These are phyloP conservation scores for Zelopaecilomyces penicillatus DNA, from an alignment of 2,329 filamentous ascomycete species.

Conservation along the genomic window DNA sequence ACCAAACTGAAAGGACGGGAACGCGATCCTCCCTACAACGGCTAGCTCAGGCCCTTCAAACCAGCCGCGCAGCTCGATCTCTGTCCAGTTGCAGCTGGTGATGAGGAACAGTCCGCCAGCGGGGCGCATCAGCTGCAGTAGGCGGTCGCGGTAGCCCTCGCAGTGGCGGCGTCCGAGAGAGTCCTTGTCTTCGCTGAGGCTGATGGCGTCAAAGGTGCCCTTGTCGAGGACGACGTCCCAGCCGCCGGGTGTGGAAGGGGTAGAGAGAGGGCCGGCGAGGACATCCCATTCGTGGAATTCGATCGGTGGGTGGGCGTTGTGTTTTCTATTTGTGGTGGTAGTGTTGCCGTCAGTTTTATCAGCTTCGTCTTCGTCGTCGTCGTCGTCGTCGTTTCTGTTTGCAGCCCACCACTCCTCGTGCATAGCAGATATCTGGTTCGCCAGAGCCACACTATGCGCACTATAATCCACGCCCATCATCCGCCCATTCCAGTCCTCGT, in stretches of 20 bases:
- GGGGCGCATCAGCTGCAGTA: constrained; percentile 58
- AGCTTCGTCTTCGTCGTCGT: constrained; percentile 7
- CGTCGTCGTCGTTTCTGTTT: not conserved
- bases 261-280: constrained; percentile 33
- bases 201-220: constrained; percentile 94
- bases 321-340: not conserved
- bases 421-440: constrained; percentile 49
- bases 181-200: constrained; percentile 53
- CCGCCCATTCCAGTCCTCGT: constrained; percentile 52
- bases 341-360: not conserved
- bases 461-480: constrained; percentile 91
- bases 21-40: constrained; percentile 62
- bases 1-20: constrained; percentile 82
- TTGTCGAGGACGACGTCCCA: constrained; percentile 97
- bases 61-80: constrained; percentile 74
- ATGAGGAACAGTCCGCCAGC: constrained; percentile 66
- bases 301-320: constrained; percentile 20
- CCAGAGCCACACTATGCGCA: constrained; percentile 63
- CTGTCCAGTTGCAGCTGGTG: constrained; percentile 98
- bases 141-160: constrained; percentile 65
- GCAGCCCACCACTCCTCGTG: constrained; percentile 1
- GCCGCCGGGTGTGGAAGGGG: constrained; percentile 37
- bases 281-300: constrained; percentile 56
- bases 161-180: constrained; percentile 52
- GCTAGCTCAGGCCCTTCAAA: constrained; percentile 54